Evolutionary conservation across 176 grass and related monocot species (phyloP), one percentile per base, ranked within the genome.

Genomic region (Cenchrus americanus): DNA sequence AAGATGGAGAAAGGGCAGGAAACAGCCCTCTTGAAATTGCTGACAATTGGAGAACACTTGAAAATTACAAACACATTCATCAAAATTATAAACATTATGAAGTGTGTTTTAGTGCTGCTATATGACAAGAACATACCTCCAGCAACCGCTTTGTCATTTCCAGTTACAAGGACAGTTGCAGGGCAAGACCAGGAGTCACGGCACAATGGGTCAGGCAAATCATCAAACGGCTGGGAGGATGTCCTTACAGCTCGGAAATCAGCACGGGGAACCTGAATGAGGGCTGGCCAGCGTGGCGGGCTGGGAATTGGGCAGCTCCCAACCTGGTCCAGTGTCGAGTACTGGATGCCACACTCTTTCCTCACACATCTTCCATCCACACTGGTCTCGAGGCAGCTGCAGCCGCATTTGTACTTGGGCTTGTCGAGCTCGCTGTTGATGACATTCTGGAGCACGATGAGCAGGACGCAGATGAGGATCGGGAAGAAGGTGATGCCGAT

Each of bases 291-390:
- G 43, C 55, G 15, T 5, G 89, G 72, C 0, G 91, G 91, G n/a
- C 72, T 88, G 32, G 84, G 80, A 12, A 98, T 90, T 1, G 89
- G 62, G 65, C 93, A 95, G 62, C 70, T 78, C 55, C 23, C 65
- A 6, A 93, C 89, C 78, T 98, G 96, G 37, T 92, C 89, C 51
- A 90, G 62, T 0, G 95, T 87, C 0, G 95, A 95, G 92, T 93
- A 79, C 60, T 98, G 85, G 66, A 91, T 66, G 65, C 96, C 96
- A 9, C 95, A 95, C 22, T 84, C 79, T 42, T 57, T 75, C 40
- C 69, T 87, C 40, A 61, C 52, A 42, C 94, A 96, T 11, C 23
- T 63, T 73, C 88, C 91, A 0, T 80, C 77, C 8, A 6, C 58
- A 40, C 62, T 66, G 21, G 32, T 58, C 11, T 86, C 76, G 1